Evolutionary conservation across 2,329 filamentous ascomycete species (phyloP), one percentile per base, ranked within the genome.

Genomic region (Trematosphaeria pertusa): DNA sequence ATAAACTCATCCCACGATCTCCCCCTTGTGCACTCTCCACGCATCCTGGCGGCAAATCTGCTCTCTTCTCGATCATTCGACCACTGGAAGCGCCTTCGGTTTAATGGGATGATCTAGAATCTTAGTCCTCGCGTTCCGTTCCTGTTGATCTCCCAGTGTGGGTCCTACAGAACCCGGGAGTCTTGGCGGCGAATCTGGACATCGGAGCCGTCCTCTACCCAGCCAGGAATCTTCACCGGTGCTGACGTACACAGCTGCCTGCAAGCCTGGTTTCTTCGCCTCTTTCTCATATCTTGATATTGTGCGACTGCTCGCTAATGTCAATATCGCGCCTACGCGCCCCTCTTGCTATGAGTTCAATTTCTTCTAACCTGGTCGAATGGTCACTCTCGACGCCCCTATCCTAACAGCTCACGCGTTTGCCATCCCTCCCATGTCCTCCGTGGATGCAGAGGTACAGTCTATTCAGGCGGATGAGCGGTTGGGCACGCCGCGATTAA

Each of bases 281-380:
- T 17, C 17, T 7, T 20, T 10, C 42, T 56, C 43, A 58, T 62
- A 37, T 59, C 26, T 30, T 46, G 37, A 60, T 49, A 64, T 62
- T 62, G 39, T 38, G 30, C 33, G 44, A 8, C 32, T 18, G 18
- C 42, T 45, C 41, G 39, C 33, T 50, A 51, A 48, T 37, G 37
- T 35, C 28, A 20, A 11, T 35, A 19, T 33, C n/a, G 39, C 30
- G 36, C 19, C 14, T 36, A 36, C 35, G 32, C 12, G 19, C 10
- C 43, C 33, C 39, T 22, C 9, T 41, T 38, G 21, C 30, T 38
- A 35, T 28, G 15, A 38, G 20, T 43, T 52, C 52, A 52, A n/a
- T 50, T 42, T 48, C 48, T 39, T 18, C 33, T 15, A 45, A 44
- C 50, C 44, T 52, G 41, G 50, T 47, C 34, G 34, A 42, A 32